Percentiles rank a stretch among this genome's conserved stretches.
These are phyloP conservation scores for Calonectria fujianensis DNA, from an alignment of 2,329 filamentous ascomycete genomes.

Conservation along the genomic window DNA sequence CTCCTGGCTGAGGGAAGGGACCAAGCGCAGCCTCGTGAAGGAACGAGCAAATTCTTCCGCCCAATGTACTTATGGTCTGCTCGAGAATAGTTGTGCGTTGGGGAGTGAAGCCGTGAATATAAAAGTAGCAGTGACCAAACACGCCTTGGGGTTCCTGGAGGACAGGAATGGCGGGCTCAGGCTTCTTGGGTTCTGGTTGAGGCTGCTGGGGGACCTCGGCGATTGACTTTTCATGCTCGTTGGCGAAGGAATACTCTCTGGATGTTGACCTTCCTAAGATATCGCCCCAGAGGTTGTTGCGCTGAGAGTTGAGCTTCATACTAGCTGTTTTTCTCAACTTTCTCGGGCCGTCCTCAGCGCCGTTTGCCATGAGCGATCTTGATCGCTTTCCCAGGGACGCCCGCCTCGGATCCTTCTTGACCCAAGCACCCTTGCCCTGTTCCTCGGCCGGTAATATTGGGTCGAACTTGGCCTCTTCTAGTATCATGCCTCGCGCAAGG, in stretches of 20 bases:
- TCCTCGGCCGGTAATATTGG: slow-evolving; percentile 81
- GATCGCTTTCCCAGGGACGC: slow-evolving; percentile 75
- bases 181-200: slow-evolving; percentile 24
- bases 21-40: slow-evolving; percentile 63
- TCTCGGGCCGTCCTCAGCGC: slow-evolving; percentile 77
- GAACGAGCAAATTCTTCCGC: slow-evolving; percentile 65
- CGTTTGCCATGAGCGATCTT: slow-evolving; percentile 68
- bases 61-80: slow-evolving; percentile 69
- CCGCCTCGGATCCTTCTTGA: slow-evolving; percentile 67
- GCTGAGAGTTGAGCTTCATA: slow-evolving; percentile 86
- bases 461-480: slow-evolving; percentile 91
- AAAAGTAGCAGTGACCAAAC: slow-evolving; percentile 75
- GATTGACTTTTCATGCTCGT: slow-evolving; percentile 46
- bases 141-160: slow-evolving; percentile 60
- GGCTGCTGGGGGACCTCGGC: slow-evolving; percentile 37
- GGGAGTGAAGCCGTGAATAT: slow-evolving; percentile 75
- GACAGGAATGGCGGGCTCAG: slow-evolving; percentile 37
- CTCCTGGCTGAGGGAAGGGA: slow-evolving; percentile 49
- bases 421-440: slow-evolving; percentile 87
- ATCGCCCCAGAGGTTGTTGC: slow-evolving; percentile 91
- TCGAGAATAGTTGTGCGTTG: slow-evolving; percentile 70
- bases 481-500: slow-evolving; percentile 88
- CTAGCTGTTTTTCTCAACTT: slow-evolving; percentile 93
- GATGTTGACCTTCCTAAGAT: slow-evolving; percentile 77
- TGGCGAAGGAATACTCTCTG: slow-evolving; percentile 59